These are phyloP conservation scores for Mortierella sp. DNA, from an alignment of 371 early-diverging fungal species.

Conservation along the genomic window DNA sequence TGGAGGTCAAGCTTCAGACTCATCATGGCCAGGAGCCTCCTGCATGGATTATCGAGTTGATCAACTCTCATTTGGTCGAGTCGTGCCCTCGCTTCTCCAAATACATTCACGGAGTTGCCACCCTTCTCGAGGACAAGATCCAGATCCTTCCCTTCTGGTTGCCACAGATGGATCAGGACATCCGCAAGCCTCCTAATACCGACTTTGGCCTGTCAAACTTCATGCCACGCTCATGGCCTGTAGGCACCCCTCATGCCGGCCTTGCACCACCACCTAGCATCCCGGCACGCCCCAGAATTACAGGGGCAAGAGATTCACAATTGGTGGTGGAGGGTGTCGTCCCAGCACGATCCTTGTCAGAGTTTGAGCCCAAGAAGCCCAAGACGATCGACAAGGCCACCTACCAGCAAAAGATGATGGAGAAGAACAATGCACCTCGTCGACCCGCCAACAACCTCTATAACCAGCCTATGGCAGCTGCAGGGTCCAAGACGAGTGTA, in stretches of 20 bases:
- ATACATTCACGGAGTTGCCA: slow-evolving; percentile 97
- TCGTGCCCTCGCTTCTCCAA: slow-evolving; percentile 99
- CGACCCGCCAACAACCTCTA: slow-evolving; percentile 35
- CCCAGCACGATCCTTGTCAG: slow-evolving; percentile 38
- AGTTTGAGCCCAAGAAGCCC: slow-evolving; percentile 54
- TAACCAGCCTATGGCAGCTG: slow-evolving; percentile 4
- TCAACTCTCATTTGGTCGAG: slow-evolving; percentile 92
- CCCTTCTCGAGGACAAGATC: slow-evolving; percentile 89
- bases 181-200: slow-evolving; percentile 76
- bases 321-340: too few relatives aligned
- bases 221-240: slow-evolving; percentile 57
- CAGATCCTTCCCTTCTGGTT: slow-evolving; percentile 97
- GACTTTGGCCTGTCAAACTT: slow-evolving; percentile 64
- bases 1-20: slow-evolving; percentile 98
- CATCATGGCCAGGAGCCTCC: slow-evolving; percentile 89
- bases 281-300: slow-evolving; percentile 10
- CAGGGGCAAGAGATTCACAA: neutral
- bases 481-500: slow-evolving; percentile 25
- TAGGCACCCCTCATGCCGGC: slow-evolving; percentile 40
- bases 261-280: slow-evolving; percentile 17
- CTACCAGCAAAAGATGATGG: slow-evolving; percentile 45
- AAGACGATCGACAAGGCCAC: slow-evolving; percentile 55
- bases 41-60: slow-evolving; percentile 94
- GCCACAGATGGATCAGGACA: slow-evolving; percentile 95
- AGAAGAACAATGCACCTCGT: slow-evolving; percentile 39